phyloP scores from a whole-genome alignment of 257 asterid genomes.

The Solanum megistacrolobum region DNA sequence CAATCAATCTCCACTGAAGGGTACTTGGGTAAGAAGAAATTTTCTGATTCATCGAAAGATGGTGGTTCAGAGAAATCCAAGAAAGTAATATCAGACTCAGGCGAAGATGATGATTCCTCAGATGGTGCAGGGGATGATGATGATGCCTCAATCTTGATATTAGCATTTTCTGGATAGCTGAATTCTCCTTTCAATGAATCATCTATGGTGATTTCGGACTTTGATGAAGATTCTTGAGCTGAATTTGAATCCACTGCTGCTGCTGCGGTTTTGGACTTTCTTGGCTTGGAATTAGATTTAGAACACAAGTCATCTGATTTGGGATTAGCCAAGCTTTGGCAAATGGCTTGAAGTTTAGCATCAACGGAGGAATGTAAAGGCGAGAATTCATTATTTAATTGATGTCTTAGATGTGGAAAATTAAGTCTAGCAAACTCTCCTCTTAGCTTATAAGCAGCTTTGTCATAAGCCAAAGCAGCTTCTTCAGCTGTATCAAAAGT shows the following conservation, averaged over 20 bases:
- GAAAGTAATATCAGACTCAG: slow-evolving; percentile 40
- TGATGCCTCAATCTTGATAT: slow-evolving; percentile 39
- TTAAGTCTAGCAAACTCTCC: slow-evolving; percentile 80
- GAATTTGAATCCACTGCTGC: background rate
- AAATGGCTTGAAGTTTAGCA: slow-evolving; percentile 73
- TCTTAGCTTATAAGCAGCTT: slow-evolving; percentile 78
- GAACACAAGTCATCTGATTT: background rate
- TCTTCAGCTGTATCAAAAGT: slow-evolving; percentile 87
- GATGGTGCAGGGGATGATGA: slow-evolving; percentile 20
- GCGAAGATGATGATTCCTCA: slow-evolving; percentile 31
- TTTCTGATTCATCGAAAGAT: slow-evolving; percentile 25
- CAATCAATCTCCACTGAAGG: slow-evolving; percentile 96
- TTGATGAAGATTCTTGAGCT: background rate
- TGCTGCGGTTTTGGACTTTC: background rate
- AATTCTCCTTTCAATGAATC: slow-evolving; percentile 11
- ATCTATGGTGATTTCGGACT: background rate
- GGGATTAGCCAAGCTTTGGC: slow-evolving; percentile 35
- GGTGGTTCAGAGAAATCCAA: slow-evolving; percentile 37
- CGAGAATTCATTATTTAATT: slow-evolving; percentile 32
- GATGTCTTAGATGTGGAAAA: slow-evolving; percentile 62
- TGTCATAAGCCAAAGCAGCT: slow-evolving; percentile 81
- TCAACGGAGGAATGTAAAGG: slow-evolving; percentile 72
- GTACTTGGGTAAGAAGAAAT: slow-evolving; percentile 44
- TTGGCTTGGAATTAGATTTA: background rate
- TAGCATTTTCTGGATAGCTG: background rate